Conservation (phyloP, 306 rosid species). For the Ormosia emarginata region DNA sequence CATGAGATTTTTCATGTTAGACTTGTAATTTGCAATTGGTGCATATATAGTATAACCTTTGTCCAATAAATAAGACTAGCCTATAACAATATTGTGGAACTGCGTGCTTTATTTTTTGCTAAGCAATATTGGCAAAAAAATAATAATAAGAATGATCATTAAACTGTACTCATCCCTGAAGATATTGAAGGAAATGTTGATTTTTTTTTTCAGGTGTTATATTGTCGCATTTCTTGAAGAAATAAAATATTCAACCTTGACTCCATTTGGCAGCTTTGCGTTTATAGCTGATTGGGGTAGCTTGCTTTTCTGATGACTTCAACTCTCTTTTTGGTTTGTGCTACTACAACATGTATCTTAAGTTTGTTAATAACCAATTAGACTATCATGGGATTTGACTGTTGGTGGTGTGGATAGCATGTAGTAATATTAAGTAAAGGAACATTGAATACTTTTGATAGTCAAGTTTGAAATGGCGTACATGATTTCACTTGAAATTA, state of each 20-base stretch:
- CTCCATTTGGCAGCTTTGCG: constrained; percentile 91
- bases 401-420: too few species aligned
- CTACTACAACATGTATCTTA: neutral
- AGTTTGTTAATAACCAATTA: too few species aligned
- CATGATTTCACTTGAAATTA: too few species aligned
- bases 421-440: too few species aligned
- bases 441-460: too few species aligned
- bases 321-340: neutral
- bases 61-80: neutral
- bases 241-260: constrained; percentile 63
- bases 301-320: constrained; percentile 58
- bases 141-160: neutral
- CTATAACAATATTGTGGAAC: neutral
- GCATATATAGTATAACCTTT: neutral
- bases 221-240: constrained; percentile 76
- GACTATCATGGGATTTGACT: too few species aligned
- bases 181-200: constrained; percentile 11
- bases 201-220: constrained; percentile 81
- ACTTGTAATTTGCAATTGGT: neutral
- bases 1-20: neutral
- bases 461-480: too few species aligned
- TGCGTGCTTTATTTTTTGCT: neutral
- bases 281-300: constrained; percentile 95
- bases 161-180: neutral
- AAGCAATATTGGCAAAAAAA: neutral